These are phyloP conservation scores for Leccinum uliginosum DNA, from an alignment of 768 basidiomycete genomes.

Conservation along the genomic window DNA sequence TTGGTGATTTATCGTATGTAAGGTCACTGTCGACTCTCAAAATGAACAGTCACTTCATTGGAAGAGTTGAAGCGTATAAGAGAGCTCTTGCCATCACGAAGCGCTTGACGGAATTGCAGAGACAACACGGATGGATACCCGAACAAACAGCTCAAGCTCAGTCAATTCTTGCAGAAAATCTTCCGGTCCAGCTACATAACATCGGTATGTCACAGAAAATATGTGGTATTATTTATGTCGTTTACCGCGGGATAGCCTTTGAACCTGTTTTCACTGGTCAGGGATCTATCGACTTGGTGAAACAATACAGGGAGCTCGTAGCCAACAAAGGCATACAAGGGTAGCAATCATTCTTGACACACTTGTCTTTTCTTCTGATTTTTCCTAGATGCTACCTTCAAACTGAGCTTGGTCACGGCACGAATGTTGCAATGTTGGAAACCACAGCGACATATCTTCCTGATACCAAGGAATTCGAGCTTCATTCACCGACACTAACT, in stretches of 20 bases:
- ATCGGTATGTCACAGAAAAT: slow-evolving; percentile 24
- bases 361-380: neutral
- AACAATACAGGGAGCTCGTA: slow-evolving; percentile 48
- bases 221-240: slow-evolving; percentile 25
- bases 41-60: slow-evolving; percentile 49
- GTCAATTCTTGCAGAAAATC: slow-evolving; percentile 45
- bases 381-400: slow-evolving; percentile 60
- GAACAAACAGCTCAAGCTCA: slow-evolving; percentile 46
- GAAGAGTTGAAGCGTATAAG: slow-evolving; percentile 53
- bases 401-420: slow-evolving; percentile 77
- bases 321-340: slow-evolving; percentile 56
- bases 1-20: neutral
- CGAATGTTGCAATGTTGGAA: slow-evolving; percentile 63
- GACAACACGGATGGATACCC: slow-evolving; percentile 48
- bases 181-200: slow-evolving; percentile 44
- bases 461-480: slow-evolving; percentile 62
- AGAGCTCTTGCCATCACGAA: slow-evolving; percentile 52
- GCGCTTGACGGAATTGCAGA: slow-evolving; percentile 55
- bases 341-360: slow-evolving; percentile 10
- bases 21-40: neutral
- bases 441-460: slow-evolving; percentile 76
- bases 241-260: slow-evolving; percentile 38
- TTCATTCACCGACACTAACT: slow-evolving; percentile 70
- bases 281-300: slow-evolving; percentile 49
- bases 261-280: slow-evolving; percentile 64